A percentile compares a stretch with the other conserved stretches of the same genome.
Conservation (phyloP, 2,329 filamentous ascomycete species). For the Fusarium chuoi region DNA sequence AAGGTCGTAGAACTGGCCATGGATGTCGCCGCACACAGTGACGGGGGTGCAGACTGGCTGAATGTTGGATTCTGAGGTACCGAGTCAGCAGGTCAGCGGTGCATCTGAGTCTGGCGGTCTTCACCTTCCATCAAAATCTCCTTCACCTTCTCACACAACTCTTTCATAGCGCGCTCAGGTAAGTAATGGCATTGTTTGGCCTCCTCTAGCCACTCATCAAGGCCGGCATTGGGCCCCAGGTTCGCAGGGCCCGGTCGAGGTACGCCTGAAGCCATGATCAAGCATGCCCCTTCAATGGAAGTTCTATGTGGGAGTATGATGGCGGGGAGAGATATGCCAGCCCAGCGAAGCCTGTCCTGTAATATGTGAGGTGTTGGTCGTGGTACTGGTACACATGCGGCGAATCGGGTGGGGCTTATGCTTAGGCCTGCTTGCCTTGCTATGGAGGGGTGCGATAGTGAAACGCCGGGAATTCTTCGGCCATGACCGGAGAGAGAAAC, state of each 20-base stretch:
- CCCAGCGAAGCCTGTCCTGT: slow-evolving; percentile 36
- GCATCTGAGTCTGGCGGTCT: slow-evolving; percentile 1
- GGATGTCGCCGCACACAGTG: slow-evolving; percentile 97
- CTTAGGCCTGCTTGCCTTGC: slow-evolving; percentile 20
- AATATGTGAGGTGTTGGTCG: slow-evolving; percentile 26
- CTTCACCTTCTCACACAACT: slow-evolving; percentile 98
- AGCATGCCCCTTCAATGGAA: slow-evolving; percentile 42
- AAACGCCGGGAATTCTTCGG: slow-evolving; percentile 47
- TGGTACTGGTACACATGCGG: slow-evolving; percentile 36
- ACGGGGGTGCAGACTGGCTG: slow-evolving; percentile 97
- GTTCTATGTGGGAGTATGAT: slow-evolving; percentile 22
- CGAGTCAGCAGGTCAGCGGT: slow-evolving; percentile 28
- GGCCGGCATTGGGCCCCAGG: slow-evolving; percentile 82
- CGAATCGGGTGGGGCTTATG: slow-evolving; percentile 44
- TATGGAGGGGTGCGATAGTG: slow-evolving; percentile 45
- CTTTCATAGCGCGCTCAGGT: slow-evolving; percentile 97
- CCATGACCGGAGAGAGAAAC: slow-evolving; percentile 2
- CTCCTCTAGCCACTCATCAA: slow-evolving; percentile 96
- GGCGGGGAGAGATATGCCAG: slow-evolving; percentile 39
- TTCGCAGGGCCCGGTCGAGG: slow-evolving; percentile 93
- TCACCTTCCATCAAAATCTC: slow-evolving; percentile 98
- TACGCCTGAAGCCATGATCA: slow-evolving; percentile 61
- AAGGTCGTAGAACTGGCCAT: slow-evolving; percentile 98
- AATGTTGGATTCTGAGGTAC: slow-evolving; percentile 86
- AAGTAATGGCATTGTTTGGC: slow-evolving; percentile 98